These are phyloP conservation scores for Trypanosoma grayi DNA, from an alignment of 208 protist genomes.

Conservation along the genomic window DNA sequence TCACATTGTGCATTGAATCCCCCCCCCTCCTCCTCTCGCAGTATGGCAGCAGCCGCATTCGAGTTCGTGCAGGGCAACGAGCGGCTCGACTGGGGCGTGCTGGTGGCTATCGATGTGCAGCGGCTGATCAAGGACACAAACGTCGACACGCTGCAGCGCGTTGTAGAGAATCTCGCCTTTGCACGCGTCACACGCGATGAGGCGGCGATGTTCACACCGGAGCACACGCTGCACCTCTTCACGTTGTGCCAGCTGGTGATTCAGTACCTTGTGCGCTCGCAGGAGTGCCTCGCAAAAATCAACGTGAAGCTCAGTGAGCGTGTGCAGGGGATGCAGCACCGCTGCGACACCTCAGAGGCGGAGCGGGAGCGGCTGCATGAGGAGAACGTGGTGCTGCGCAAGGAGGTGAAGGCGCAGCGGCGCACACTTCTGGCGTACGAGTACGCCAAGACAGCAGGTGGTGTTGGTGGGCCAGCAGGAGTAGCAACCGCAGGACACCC, in stretches of 20 bases:
- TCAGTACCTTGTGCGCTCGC: conserved; percentile 89
- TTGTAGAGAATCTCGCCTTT: conserved; percentile 89
- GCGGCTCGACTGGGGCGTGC: conserved; percentile 86
- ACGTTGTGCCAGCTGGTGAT: conserved; percentile 81
- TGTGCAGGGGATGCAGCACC: conserved; percentile 41
- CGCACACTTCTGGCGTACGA: conserved; percentile 84
- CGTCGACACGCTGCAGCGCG: conserved; percentile 84
- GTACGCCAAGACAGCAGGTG: conserved; percentile 40
- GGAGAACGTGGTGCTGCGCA: conserved; percentile 62
- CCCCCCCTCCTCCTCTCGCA: no score
- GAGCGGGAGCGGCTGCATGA: conserved; percentile 38
- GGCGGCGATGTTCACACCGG: conserved; percentile 79
- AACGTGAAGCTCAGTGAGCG: conserved; percentile 73
- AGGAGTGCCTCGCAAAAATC: conserved; percentile 81
- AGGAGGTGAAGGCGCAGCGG: conserved; percentile 83
- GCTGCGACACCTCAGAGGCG: conserved; percentile 31
- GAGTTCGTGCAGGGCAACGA: conserved; percentile 83
- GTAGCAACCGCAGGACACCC: not conserved
- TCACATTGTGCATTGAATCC: no score
- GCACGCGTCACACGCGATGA: conserved; percentile 83
- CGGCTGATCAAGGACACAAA: conserved; percentile 78
- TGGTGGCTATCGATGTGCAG: conserved; percentile 82
- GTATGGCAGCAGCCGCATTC: conserved; percentile 39
- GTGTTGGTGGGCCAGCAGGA: not conserved
- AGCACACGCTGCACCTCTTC: conserved; percentile 86